Base-by-base conservation (phyloP, 208 protist species). In the Wallacemonas sp. region DNA sequence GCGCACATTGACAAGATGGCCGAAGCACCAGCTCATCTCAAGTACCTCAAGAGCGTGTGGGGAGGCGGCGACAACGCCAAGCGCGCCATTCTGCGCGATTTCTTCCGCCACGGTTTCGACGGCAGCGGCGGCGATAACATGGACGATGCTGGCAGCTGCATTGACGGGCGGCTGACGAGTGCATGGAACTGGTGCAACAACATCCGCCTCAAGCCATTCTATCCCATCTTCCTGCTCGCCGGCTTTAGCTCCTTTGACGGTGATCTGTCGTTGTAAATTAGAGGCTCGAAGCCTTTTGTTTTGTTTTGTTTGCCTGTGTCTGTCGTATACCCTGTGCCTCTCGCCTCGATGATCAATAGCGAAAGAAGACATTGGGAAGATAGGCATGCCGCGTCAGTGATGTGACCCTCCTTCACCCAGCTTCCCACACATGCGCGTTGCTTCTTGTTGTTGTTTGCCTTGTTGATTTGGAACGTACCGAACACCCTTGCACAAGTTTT, bases 201-300 rank as follows among this genome's bases (percentile, higher is more conserved):
- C 32, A 92, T 99, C 42, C 89, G 96, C 39, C 91, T 86, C 65
- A 99, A 99, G 70, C 63, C 73, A 2, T 99, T 97, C 63, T 99
- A 97, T 65, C 91, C 94, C 16, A 70, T 99, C 20, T 99, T 99
- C 71, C 75, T 98, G 33, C 80, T 99, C 3, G 76, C 93, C 12
- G 97, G 98, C 18, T 99, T 99, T 76, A 91, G 70, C 68, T 96
- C 96, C 23, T 99, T 99, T 77, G 98, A 99, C 68, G 98, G 98
- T 16, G 85, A 98, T 23, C 94, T 98, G 73, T 79, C 62, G 59
- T 79, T 91, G 18, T 97, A 81, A 82, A 36, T 32, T 26, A 67
- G 20, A 32, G 5, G n/a, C n/a, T n/a, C n/a, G n/a, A n/a, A n/a
- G n/a, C n/a, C n/a, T n/a, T n/a, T n/a, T n/a, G n/a, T n/a, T n/a